These are phyloP conservation scores for Dendrobium chrysotoxum DNA, from an alignment of 106 monocot genomes.

Conservation along the genomic window DNA sequence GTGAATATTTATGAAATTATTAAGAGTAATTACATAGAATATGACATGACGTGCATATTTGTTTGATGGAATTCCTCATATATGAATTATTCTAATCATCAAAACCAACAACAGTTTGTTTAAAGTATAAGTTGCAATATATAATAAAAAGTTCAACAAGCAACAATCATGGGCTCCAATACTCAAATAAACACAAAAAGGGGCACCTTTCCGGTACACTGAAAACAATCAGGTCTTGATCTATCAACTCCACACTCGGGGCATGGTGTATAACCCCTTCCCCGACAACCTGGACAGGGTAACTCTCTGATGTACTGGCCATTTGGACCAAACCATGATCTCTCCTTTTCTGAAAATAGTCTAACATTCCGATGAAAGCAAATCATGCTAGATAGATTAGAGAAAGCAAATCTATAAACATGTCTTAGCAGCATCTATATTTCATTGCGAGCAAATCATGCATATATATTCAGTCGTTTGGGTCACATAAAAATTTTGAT, in stretches of 20 bases:
- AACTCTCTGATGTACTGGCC: constrained; percentile 94
- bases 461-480: background rate
- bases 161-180: background rate
- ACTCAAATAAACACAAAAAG: background rate
- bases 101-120: background rate
- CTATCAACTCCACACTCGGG: constrained; percentile 79
- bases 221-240: constrained; percentile 68
- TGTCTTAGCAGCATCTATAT: background rate
- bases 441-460: background rate
- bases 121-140: background rate
- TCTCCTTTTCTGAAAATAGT: constrained; percentile 34
- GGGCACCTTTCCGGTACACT: constrained; percentile 77
- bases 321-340: constrained; percentile 98
- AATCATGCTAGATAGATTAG: background rate
- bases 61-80: background rate
- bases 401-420: background rate
- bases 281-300: constrained; percentile 91
- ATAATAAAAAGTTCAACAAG: background rate
- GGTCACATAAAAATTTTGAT: no score
- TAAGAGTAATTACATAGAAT: background rate
- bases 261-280: constrained; percentile 91
- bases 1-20: background rate
- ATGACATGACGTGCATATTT: background rate
- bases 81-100: background rate
- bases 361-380: constrained; percentile 33